phyloP scores from a whole-genome alignment of 768 basidiomycete species.

The Boletus sensibilis region DNA sequence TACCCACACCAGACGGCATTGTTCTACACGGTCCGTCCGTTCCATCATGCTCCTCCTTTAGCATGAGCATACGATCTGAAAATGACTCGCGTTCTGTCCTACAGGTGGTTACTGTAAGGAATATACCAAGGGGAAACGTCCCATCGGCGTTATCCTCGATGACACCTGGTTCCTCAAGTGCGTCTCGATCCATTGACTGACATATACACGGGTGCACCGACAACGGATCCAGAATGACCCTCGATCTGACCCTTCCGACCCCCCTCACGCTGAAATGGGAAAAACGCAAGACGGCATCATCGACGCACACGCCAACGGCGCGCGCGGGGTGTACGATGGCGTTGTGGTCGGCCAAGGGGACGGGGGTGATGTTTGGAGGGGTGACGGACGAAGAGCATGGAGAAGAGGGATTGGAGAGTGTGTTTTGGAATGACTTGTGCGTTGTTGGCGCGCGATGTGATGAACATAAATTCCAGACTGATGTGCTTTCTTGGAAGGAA shows the following conservation, averaged over 20 bases:
- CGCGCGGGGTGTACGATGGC: constrained; percentile 89
- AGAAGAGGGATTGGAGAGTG: constrained; percentile 81
- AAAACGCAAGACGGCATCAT: constrained; percentile 71
- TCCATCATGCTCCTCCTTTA: not conserved
- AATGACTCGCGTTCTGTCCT: not conserved
- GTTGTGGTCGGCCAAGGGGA: constrained; percentile 63
- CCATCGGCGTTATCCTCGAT: constrained; percentile 82
- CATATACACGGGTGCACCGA: not conserved
- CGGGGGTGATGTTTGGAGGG: constrained; percentile 82
- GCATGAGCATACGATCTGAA: not conserved
- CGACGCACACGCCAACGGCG: constrained; percentile 51
- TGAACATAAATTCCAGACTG: not conserved
- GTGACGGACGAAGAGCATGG: constrained; percentile 84
- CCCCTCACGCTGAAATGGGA: constrained; percentile 77
- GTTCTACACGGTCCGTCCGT: constrained; percentile 62
- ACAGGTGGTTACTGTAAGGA: constrained; percentile 90
- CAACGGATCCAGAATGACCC: constrained; percentile 30
- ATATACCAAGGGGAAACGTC: constrained; percentile 81
- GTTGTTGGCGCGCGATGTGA: not conserved
- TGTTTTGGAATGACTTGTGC: constrained; percentile 83
- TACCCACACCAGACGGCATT: constrained; percentile 75
- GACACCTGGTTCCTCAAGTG: constrained; percentile 88
- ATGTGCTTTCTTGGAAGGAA: constrained; percentile 27
- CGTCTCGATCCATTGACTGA: constrained; percentile 12
- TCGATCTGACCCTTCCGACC: constrained; percentile 23